Evolutionary conservation across 2,329 filamentous ascomycete genomes (phyloP), one percentile per base, ranked within the genome.

Genomic region (Penicillium sp.): DNA sequence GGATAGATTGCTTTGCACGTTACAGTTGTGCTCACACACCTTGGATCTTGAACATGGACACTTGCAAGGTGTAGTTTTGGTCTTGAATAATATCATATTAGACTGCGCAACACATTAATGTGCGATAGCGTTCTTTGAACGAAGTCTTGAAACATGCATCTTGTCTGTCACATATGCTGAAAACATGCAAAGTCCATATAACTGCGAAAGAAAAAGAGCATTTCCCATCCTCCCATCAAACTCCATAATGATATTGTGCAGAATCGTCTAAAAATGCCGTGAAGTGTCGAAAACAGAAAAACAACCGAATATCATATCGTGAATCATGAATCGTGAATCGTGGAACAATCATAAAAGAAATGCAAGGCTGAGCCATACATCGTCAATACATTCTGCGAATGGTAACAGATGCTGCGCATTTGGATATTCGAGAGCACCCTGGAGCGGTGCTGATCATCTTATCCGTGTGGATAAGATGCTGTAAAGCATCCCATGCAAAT

Each of bases 121-220:
- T 6, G 25, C 44, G 36, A 59, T 29, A 25, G 27, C 13, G 33
- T 51, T 59, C 49, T 58, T 38, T 23, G 36, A 60, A 48, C 38
- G 55, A 55, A 60, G 43, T 38, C 54, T 50, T 36, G 64, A 61
- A 64, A 62, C 58, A 69, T 66, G 56, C 61, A 62, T 53, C 47
- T 48, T 48, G 29, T 45, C 38, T 54, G 61, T 68, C 62, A 69
- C 49, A 71, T 70, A 67, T 59, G 54, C 39, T 49, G 49, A 57
- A 63, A 55, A 55, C 44, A 61, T 59, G 41, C 29, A 47, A 52
- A 45, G 33, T 25, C 35, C 49, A 13, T 41, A 48, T 57, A 57
- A 55, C 45, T 59, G 50, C 33, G 49, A 38, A 23, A 49, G 27
- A 36, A 52, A 45, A 51, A 57, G 45, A 33, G 17, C 15, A 21